These are phyloP conservation scores for Rhizopogon parksii DNA, from an alignment of 1,284 basidiomycete species.

Conservation along the genomic window DNA sequence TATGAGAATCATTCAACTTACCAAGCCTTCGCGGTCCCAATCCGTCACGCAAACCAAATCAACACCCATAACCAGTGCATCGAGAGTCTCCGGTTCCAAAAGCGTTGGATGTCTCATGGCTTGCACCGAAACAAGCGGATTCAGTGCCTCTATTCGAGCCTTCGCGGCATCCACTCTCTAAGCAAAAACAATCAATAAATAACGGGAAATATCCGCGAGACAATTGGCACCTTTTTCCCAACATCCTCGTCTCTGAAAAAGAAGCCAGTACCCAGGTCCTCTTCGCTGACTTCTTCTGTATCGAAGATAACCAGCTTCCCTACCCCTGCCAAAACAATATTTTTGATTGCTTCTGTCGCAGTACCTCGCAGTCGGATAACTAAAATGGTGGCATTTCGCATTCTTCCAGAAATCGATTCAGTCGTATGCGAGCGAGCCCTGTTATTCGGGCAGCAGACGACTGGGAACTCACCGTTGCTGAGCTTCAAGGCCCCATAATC, in stretches of 20 bases:
- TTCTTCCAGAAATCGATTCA: constrained; percentile 42
- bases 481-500: constrained; percentile 96
- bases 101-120: constrained; percentile 49
- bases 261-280: constrained; percentile 90
- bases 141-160: constrained; percentile 79
- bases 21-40: constrained; percentile 58
- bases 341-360: constrained; percentile 96
- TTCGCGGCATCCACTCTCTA: constrained; percentile 83
- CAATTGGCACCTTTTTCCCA: constrained; percentile 64
- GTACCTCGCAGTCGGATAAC: constrained; percentile 77
- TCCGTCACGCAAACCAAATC: constrained; percentile 86
- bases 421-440: background rate
- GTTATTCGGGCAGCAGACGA: background rate
- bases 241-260: constrained; percentile 92
- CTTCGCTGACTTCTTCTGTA: constrained; percentile 52
- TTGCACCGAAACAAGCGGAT: constrained; percentile 84
- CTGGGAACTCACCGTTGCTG: constrained; percentile 71
- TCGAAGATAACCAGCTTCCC: constrained; percentile 68
- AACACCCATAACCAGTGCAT: constrained; percentile 53
- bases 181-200: constrained; percentile 29
- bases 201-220: constrained; percentile 30
- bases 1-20: constrained; percentile 36
- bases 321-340: constrained; percentile 77
- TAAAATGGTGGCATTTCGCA: constrained; percentile 90
- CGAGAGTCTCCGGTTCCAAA: constrained; percentile 48